phyloP scores from a whole-genome alignment of 352 stramenopile species.

The Globisporangium uncinulatum region DNA sequence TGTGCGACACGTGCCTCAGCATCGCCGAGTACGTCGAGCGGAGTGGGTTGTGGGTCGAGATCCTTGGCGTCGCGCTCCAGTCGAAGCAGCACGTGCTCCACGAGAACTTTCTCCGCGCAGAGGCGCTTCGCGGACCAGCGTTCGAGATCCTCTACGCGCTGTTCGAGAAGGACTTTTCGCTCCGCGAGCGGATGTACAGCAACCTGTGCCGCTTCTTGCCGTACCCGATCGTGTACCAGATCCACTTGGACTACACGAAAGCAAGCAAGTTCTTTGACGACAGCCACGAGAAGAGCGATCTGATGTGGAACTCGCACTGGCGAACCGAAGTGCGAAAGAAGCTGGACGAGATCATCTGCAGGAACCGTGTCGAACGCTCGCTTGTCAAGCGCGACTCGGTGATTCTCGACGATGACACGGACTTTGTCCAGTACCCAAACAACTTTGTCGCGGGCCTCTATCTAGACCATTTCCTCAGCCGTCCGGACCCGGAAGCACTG shows the following conservation, averaged over 20 bases:
- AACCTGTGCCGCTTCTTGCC: slow-evolving; percentile 67
- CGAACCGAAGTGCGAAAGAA: slow-evolving; percentile 71
- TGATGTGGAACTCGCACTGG: slow-evolving; percentile 81
- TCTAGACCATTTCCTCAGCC: slow-evolving; percentile 64
- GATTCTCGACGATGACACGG: slow-evolving; percentile 56
- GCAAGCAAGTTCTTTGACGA: slow-evolving; percentile 75
- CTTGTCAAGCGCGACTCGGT: slow-evolving; percentile 75
- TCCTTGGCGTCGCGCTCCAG: slow-evolving; percentile 72
- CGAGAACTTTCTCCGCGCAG: slow-evolving; percentile 71
- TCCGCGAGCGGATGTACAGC: slow-evolving; percentile 73
- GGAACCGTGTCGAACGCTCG: slow-evolving; percentile 66
- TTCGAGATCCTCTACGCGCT: slow-evolving; percentile 79
- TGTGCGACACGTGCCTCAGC: slow-evolving; percentile 72
- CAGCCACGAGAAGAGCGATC: slow-evolving; percentile 77
- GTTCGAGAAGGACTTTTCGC: slow-evolving; percentile 58
- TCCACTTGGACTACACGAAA: slow-evolving; percentile 71
- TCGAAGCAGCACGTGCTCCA: slow-evolving; percentile 77
- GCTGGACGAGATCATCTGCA: slow-evolving; percentile 71
- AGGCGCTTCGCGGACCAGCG: slow-evolving; percentile 67
- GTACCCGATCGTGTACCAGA: slow-evolving; percentile 80
- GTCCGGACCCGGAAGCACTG: slow-evolving; percentile 61
- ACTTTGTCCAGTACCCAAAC: slow-evolving; percentile 51
- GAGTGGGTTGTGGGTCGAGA: slow-evolving; percentile 74
- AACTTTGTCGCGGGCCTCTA: slow-evolving; percentile 76
- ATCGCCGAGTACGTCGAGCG: slow-evolving; percentile 70